Conservation (phyloP, 345 rosid species). For the Rhodomyrtus tomentosa region DNA sequence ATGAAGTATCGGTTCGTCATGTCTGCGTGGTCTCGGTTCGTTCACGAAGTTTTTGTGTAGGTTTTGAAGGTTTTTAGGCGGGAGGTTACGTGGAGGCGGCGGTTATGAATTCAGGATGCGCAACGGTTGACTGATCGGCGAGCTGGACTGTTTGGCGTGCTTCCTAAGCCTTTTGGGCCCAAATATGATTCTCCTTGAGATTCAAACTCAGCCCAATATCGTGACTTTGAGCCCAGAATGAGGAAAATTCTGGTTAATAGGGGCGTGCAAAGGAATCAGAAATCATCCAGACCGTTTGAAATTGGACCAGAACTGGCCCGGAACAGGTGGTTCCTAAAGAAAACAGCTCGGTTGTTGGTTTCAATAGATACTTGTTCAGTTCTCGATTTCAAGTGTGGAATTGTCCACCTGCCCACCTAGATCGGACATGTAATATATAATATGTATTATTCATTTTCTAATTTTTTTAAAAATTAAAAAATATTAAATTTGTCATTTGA, state of each 20-base stretch:
- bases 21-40: background rate
- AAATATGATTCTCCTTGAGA: background rate
- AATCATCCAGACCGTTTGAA: no score
- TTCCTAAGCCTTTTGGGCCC: background rate
- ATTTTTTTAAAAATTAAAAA: no score
- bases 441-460: no score
- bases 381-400: no score
- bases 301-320: no score
- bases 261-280: no score
- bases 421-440: no score
- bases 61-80: background rate
- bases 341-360: no score
- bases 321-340: no score
- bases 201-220: background rate
- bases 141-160: background rate
- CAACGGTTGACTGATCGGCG: background rate
- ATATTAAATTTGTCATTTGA: no score
- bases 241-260: background rate
- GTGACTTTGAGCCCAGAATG: background rate
- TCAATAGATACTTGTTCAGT: no score
- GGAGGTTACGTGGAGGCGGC: background rate
- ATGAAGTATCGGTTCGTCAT: constrained; percentile 20
- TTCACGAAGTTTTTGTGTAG: background rate
- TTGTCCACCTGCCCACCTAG: no score
- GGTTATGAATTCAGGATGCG: background rate